A percentile compares a stretch with the other conserved stretches of the same genome.
phyloP scores from a whole-genome alignment of 2,329 filamentous ascomycete species.

The Aspergillus oerlinghausenensis region DNA sequence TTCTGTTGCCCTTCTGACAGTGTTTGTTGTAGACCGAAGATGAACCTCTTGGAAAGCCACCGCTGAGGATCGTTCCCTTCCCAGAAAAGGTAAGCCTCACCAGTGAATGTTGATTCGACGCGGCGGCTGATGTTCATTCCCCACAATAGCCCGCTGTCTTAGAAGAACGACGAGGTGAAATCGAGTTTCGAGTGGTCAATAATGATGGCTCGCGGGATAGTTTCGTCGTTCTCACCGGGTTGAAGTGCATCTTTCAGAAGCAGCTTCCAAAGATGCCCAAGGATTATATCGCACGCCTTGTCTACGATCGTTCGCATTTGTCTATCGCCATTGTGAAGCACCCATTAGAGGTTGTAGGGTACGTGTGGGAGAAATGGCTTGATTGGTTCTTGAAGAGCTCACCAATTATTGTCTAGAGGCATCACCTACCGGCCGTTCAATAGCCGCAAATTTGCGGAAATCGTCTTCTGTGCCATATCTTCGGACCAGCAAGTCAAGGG shows the following conservation, averaged over 20 bases:
- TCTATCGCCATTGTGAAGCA: slow-evolving; percentile 98
- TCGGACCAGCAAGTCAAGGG: slow-evolving; percentile 98
- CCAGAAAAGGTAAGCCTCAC: slow-evolving; percentile 68
- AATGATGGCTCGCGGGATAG: slow-evolving; percentile 87
- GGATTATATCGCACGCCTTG: slow-evolving; percentile 94
- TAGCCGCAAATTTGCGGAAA: slow-evolving; percentile 88
- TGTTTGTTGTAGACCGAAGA: slow-evolving; percentile 33
- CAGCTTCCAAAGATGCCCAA: slow-evolving; percentile 99
- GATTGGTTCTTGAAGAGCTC: neutral
- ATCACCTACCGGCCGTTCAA: slow-evolving; percentile 97
- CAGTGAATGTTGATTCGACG: neutral
- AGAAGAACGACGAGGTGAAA: slow-evolving; percentile 89
- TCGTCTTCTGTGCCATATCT: slow-evolving; percentile 96
- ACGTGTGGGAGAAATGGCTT: slow-evolving; percentile 20
- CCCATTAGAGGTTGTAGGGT: slow-evolving; percentile 81
- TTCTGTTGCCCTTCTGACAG: neutral
- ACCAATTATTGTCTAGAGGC: slow-evolving; percentile 54
- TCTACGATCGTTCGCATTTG: slow-evolving; percentile 93
- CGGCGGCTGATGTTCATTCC: neutral
- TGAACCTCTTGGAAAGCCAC: slow-evolving; percentile 45
- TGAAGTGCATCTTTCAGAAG: slow-evolving; percentile 98
- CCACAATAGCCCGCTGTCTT: slow-evolving; percentile 69
- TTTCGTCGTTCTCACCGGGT: slow-evolving; percentile 86
- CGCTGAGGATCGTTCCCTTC: slow-evolving; percentile 68
- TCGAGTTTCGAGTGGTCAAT: slow-evolving; percentile 96